Evolutionary conservation across 257 asterid genomes (phyloP).

Genomic region (Solanum virginianum): DNA sequence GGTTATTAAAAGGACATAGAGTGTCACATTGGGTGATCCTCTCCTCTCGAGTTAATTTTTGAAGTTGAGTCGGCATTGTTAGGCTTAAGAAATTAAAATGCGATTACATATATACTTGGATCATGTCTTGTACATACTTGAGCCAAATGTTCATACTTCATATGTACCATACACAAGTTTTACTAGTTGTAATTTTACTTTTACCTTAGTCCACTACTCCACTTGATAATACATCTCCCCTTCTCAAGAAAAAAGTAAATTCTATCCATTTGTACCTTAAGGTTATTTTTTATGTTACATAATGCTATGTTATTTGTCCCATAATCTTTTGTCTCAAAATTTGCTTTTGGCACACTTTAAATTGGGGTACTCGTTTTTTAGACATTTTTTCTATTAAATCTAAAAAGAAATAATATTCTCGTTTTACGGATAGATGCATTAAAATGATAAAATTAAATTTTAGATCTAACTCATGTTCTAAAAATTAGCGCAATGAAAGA

Average conservation of each 20-base stretch:
- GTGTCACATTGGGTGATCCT: not conserved
- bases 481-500: no score
- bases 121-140: not conserved
- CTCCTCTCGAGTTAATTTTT: not conserved
- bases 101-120: not conserved
- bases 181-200: not conserved
- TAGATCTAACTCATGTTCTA: no score
- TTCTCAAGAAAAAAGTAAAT: not conserved
- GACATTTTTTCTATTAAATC: not conserved
- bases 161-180: not conserved
- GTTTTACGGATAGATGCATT: no score
- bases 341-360: not conserved
- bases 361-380: not conserved
- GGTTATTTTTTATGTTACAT: not conserved
- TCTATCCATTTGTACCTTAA: not conserved
- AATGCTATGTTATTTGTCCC: not conserved
- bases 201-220: not conserved
- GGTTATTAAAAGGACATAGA: not conserved
- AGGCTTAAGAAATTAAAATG: not conserved
- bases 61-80: not conserved
- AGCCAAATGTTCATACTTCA: not conserved
- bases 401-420: not conserved
- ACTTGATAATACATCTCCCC: not conserved
- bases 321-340: not conserved
- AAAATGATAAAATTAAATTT: no score